phyloP scores from a whole-genome alignment of 2,329 filamentous ascomycete species.

The Hypoxylon sp. region DNA sequence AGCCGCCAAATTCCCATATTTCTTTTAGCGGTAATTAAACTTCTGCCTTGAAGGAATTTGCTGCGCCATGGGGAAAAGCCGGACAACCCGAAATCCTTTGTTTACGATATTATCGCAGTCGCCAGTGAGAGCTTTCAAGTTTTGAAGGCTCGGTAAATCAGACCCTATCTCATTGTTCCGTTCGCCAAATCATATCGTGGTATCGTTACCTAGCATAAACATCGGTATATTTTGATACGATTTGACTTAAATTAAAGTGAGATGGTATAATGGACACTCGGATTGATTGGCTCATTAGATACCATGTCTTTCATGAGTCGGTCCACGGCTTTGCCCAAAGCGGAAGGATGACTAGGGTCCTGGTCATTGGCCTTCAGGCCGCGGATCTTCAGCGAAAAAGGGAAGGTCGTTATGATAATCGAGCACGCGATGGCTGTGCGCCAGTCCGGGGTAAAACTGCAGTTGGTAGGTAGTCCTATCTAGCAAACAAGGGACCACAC shows the following conservation, averaged over 20 bases:
- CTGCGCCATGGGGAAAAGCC: not conserved
- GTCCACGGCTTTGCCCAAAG: constrained; percentile 28
- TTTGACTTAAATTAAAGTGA: constrained; percentile 6
- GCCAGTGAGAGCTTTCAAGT: not conserved
- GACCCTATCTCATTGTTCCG: not conserved
- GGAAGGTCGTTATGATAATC: constrained; percentile 38
- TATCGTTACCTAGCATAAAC: constrained; percentile 1
- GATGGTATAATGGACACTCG: not conserved
- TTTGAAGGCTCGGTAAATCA: not conserved
- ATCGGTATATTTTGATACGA: constrained; percentile 1
- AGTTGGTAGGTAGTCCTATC: constrained; percentile 30
- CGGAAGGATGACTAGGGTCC: constrained; percentile 31
- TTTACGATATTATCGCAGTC: constrained; percentile 5
- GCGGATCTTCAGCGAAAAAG: constrained; percentile 29
- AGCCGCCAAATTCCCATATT: not conserved
- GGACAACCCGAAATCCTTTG: not conserved
- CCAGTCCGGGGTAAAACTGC: constrained; percentile 31
- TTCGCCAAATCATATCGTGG: not conserved
- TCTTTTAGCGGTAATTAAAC: constrained; percentile 1
- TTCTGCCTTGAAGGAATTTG: constrained; percentile 3
- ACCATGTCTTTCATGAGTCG: constrained; percentile 10
- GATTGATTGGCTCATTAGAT: not conserved
- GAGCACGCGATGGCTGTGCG: constrained; percentile 35
- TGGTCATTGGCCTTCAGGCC: constrained; percentile 14
- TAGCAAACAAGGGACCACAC: constrained; percentile 2